Evolutionary conservation across 2,329 filamentous ascomycete genomes (phyloP).

Genomic region (Alternaria sp.): DNA sequence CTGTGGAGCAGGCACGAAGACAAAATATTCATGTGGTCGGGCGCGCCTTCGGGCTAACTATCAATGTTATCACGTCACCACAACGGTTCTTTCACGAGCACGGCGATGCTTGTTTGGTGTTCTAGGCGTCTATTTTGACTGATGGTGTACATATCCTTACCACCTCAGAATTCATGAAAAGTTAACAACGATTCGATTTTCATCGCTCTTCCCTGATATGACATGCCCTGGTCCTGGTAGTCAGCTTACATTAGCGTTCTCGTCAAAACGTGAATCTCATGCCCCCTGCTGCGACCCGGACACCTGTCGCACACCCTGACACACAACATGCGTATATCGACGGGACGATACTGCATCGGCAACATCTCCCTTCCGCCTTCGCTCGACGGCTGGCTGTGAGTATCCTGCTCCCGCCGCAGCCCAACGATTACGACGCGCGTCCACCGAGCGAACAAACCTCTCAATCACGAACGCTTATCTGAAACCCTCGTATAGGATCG

Average conservation of each 20-base stretch:
- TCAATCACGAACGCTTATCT: background rate
- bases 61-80: conserved; percentile 26
- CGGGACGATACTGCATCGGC: background rate
- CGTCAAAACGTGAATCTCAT: background rate
- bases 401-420: background rate
- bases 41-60: conserved; percentile 11
- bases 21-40: conserved; percentile 11
- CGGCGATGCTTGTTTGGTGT: conserved; percentile 11
- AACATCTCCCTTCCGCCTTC: background rate
- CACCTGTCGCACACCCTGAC: background rate
- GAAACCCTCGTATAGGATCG: background rate
- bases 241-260: background rate
- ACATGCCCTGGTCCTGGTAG: background rate
- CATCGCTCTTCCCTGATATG: background rate
- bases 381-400: background rate
- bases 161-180: background rate
- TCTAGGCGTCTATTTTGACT: background rate
- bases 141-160: background rate
- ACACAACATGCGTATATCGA: background rate
- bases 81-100: conserved; percentile 1
- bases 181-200: background rate
- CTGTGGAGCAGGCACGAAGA: conserved; percentile 18
- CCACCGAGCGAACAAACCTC: background rate
- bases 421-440: background rate
- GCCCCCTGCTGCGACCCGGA: background rate